Base-by-base conservation (phyloP, 2,329 filamentous ascomycete genomes). In the Incumbomyces lentus region DNA sequence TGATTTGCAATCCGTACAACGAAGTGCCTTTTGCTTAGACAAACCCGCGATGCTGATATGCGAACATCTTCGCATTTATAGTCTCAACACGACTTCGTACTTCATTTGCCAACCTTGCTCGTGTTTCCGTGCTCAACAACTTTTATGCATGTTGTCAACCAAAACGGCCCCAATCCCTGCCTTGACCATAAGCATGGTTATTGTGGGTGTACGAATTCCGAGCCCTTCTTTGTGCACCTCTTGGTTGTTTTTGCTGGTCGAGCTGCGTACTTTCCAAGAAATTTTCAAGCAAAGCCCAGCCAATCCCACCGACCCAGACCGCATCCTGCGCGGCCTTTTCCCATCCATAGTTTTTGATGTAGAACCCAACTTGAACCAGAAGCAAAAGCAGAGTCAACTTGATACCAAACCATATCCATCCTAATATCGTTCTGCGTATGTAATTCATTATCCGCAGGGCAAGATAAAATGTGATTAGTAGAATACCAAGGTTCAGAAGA, bases 341-440 rank as follows among this genome's bases (percentile, higher is more conserved):
- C 46, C 44, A 44, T 1, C 55, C 55, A 35, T 53, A 49, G 2
- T 43, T 36, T 36, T 55, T 53, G 31, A 53, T 49, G 44, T 55
- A 57, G 16, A 53, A 45, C 13, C 43, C 54, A n/a, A 34, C 47
- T 16, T 55, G 48, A 26, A 54, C 30, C 31, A 50, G 6, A 13
- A 46, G 33, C 11, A 52, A n/a, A 13, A 55, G 7, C 26, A 57
- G 18, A 10, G 33, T 46, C 14, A 57, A n/a, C 47, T 57, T 57
- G 57, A 54, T 11, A 3, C 51, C 11, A 10, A 57, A 49, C 16
- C 52, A 18, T 2, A 54, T 46, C 55, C 55, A 57, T 13, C 47
- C 52, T 30, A 57, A 44, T 19, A 57, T 51, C 36, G 50, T 55
- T 40, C 55, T 47, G 4, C 54, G 49, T 18, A 57, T 40, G 34